Percentiles rank a stretch among this genome's conserved stretches.
Evolutionary conservation across 164 flowering plant genomes (phyloP).

Genomic region (Piper betle): DNA sequence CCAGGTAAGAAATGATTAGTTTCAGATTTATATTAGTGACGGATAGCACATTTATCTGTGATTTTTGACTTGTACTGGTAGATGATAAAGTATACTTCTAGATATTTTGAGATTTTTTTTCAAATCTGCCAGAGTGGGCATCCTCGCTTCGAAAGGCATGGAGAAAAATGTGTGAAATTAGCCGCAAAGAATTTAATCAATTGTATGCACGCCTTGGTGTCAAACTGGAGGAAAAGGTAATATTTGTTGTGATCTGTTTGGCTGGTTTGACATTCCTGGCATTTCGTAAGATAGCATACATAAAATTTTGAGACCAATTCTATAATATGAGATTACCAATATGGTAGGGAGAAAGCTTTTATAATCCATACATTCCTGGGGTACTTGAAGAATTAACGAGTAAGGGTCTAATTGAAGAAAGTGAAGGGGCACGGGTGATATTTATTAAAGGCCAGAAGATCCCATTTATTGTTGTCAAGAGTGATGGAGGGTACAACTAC

Average conservation of each 20-base stretch:
- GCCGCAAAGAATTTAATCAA: conserved; percentile 64
- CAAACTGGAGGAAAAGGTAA: conserved; percentile 86
- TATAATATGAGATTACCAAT: background rate
- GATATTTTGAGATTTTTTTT: background rate
- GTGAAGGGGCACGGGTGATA: conserved; percentile 89
- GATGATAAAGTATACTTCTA: too few species aligned
- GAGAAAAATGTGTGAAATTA: conserved; percentile 83
- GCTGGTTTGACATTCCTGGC: background rate
- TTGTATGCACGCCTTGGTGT: conserved; percentile 81
- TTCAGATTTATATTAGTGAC: background rate
- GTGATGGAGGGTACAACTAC: conserved; percentile 93
- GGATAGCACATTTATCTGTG: background rate
- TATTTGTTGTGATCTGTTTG: background rate
- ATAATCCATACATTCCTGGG: conserved; percentile 67
- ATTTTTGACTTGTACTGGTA: background rate
- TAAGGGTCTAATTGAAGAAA: conserved; percentile 69
- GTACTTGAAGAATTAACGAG: conserved; percentile 39
- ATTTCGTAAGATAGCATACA: background rate
- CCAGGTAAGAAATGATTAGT: conserved; percentile 36
- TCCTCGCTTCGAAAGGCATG: conserved; percentile 59
- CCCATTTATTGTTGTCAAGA: conserved; percentile 91
- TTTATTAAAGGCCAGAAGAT: conserved; percentile 59
- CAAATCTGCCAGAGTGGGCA: conserved; percentile 53
- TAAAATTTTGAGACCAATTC: too few species aligned
- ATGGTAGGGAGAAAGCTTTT: conserved; percentile 93